A percentile compares a stretch with the other conserved stretches of the same genome.
Conservation (phyloP, 345 rosid genomes). For the Eucalyptus paniculata region DNA sequence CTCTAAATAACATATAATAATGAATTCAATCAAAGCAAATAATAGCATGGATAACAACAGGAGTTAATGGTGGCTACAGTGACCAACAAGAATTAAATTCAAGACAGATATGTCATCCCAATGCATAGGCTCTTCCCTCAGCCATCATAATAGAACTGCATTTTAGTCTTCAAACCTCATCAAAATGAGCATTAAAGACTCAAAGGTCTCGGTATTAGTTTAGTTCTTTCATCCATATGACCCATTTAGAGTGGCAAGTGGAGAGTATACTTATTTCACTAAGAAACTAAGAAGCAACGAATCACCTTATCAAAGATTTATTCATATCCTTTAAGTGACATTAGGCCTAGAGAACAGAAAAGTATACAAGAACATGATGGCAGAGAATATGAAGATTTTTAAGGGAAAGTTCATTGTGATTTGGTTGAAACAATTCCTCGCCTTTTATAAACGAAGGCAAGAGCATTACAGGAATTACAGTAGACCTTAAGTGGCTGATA, state of each 20-base stretch:
- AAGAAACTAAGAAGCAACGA: neutral
- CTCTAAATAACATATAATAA: neutral
- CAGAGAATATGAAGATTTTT: no score
- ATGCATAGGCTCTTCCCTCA: neutral
- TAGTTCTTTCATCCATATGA: neutral
- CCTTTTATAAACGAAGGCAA: neutral
- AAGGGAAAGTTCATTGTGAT: neutral
- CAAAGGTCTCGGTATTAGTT: neutral
- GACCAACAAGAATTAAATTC: neutral
- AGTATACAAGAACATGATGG: neutral
- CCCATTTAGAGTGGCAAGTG: neutral
- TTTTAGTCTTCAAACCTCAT: neutral
- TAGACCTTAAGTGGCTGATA: neutral
- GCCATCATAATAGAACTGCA: neutral
- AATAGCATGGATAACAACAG: neutral
- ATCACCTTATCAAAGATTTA: neutral
- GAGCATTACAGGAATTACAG: neutral
- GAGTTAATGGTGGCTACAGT: neutral
- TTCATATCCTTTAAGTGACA: no score
- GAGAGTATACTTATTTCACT: neutral
- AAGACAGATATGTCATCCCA: neutral
- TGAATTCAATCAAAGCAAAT: neutral
- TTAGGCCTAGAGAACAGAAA: neutral
- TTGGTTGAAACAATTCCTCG: neutral
- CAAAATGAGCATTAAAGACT: neutral